Base-by-base conservation (phyloP, 441 rosid species). In the Pelargonium cotyledonis region DNA sequence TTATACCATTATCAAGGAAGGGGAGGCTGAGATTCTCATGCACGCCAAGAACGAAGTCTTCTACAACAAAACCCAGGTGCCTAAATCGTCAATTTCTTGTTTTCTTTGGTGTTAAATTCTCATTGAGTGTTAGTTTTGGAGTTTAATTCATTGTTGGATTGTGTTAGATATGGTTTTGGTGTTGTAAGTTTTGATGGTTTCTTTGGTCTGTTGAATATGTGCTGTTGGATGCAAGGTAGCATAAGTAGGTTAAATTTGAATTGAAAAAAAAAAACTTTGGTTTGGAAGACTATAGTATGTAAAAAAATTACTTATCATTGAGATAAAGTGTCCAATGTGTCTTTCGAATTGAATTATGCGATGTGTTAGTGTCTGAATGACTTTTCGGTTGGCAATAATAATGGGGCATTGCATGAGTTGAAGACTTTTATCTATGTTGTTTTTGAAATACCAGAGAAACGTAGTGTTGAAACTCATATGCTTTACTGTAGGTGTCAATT, bases 11-110 rank as follows among this genome's bases (percentile, higher is more conserved):
- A 84, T 92, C 66, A 92, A 84, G 80, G 99, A 95, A 85, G 99
- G 99, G 23, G 97, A 90, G 70, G 98, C 96, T 35, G 97, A 92
- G 89, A 87, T 95, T 81, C 90, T 95, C 3, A 87, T 92, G 99
- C 97, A 88, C 73, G 83, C 86, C 65, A 89, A 89, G 75, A 95
- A 95, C 55, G 85, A 90, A 86, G 99, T 92, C 65, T 95, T 95
- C 74, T 95, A 80, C 83, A 95, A 95, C 85, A 90, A 89, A 72
- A 88, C 99, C 74, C 99, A 95, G 99, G 99, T 95, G 29, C 71
- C 71, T 61, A 74, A 26, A 44, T 73, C 68, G 70, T 70, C 1
- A 51, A 70, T 75, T 76, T 67, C 58, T 3, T 0, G 5, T 31
- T 9, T 44, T 21, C 1, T 0, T 61, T n/a, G 31, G 68, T 19